Conservation (phyloP, 768 basidiomycete species). For the Gloeopeniophorella convolvens region DNA sequence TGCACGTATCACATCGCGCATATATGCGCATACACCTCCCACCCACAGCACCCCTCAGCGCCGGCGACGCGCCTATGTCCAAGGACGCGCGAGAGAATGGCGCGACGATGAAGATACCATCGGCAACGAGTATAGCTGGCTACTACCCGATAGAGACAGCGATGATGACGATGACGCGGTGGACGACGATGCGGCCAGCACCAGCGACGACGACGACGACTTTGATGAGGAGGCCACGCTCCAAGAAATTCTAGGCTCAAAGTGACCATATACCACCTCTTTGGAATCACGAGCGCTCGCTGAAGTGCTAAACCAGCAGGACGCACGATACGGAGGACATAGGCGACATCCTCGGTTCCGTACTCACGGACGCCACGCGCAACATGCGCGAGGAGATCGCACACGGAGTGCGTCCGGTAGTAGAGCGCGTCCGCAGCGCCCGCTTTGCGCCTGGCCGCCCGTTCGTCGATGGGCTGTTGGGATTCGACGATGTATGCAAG, state of each 20-base stretch:
- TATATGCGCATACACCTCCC: conserved; percentile 4
- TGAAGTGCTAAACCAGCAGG: not conserved
- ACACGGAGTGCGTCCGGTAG: not conserved
- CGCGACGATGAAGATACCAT: not conserved
- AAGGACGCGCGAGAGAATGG: not conserved
- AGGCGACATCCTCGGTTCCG: not conserved
- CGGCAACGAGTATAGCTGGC: conserved; percentile 1
- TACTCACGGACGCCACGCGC: conserved; percentile 7
- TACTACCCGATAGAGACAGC: not conserved
- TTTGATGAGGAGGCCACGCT: conserved; percentile 10
- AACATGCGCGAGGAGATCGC: not conserved
- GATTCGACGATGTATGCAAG: conserved; percentile 15
- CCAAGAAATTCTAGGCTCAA: conserved; percentile 5
- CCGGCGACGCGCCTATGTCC: not conserved
- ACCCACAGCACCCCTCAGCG: not conserved
- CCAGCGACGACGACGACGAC: not conserved
- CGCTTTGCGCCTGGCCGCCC: conserved; percentile 7
- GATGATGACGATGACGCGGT: not conserved
- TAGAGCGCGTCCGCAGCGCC: not conserved
- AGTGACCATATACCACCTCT: not conserved
- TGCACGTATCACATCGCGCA: not conserved
- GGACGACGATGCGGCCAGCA: not conserved
- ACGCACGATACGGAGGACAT: not conserved
- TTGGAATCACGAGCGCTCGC: not conserved
- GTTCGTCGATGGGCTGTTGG: conserved; percentile 7